Evolutionary conservation across 2,329 filamentous ascomycete genomes (phyloP), one percentile per base, ranked within the genome.

Genomic region (Aspergillus sojae): DNA sequence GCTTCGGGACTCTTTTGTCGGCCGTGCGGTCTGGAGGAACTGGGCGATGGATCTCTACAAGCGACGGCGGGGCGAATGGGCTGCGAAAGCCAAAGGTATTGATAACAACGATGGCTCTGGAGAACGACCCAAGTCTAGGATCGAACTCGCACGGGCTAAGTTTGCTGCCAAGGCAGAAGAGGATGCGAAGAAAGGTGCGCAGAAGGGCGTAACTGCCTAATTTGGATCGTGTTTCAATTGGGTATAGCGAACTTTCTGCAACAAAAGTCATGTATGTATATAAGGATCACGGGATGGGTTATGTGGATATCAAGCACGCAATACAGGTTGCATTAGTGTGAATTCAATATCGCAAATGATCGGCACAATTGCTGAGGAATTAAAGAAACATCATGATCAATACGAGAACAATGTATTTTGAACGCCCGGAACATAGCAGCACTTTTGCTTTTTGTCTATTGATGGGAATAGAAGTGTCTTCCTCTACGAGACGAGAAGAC

Each of bases 41-140:
- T 92, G 90, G 89, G 85, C 83, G 41, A 89, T 92, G 85, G 90
- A 92, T 75, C 77, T 90, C 6, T 92, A 89, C 76, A 89, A 88
- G 72, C 81, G 88, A 32, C 80, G 84, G 58, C 80, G 86, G 46
- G 81, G 79, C 6, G 88, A 91, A 61, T 92, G 90, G 90, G 82
- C 88, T 62, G 81, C 81, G 62, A 83, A 86, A 68, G 85, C 85
- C 12, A 88, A 88, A 55, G 85, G 85, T 39, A 64, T 80, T 56
- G 78, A 81, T 28, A 57, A 55, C 36, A 62, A 54, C 58, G 67
- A 71, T 50, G 70, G 67, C 16, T 56, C 62, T n/a, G 70, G 63
- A 52, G 69, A 73, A 58, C 73, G 73, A 30, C 75, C 77, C 57
- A 85, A 84, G 73, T 84, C 82, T 11, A 78, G 80, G 23, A 80